Evolutionary conservation across 1,284 basidiomycete species (phyloP), one percentile per base, ranked within the genome.

Genomic region (Macrocystidia cucumis): DNA sequence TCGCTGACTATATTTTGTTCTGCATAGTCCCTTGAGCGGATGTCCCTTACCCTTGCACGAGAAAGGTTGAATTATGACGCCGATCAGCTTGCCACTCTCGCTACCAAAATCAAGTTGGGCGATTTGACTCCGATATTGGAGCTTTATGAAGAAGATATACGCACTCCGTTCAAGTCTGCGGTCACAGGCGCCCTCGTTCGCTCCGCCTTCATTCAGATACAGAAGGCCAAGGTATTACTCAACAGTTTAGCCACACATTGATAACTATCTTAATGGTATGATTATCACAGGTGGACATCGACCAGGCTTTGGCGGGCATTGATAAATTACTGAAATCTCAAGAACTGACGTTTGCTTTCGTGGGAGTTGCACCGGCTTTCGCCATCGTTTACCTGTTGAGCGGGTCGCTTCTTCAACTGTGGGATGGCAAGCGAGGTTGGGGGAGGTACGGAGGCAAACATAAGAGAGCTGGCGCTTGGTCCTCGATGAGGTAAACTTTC

Each of bases 311-410:
- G 50, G 62, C 78, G 36, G 81, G 89, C 34, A 86, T 97, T 45
- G 95, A 98, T 60, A 90, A 86, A 52, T 69, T 98, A 34, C 78
- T 98, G 43, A 89, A 85, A 49, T 92, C 89, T 2, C 95, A 98
- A 59, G 91, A 97, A 56, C 69, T 98, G 20, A 96, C 96, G 1
- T 98, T 98, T 50, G 95, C 89, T 1, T 97, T 97, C 45, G 92
- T 98, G 39, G 95, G 95, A 45, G 85, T 98, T 9, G 93, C 95
- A 0, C 93, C 93, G 1, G 83, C 88, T 0, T 62, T 98, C 12
- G 77, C 82, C 1, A 67, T 98, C 28, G 71, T 93, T 3, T 93
- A 93, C 48, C 67, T 82, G 1, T 45, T 74, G 5, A 67, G 70
- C 52, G 61, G 3, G 40, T 77, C 9, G 22, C 35, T 48, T 4